Conservation (phyloP, 2,329 filamentous ascomycete species). For the Plectosphaerella cucumerina region DNA sequence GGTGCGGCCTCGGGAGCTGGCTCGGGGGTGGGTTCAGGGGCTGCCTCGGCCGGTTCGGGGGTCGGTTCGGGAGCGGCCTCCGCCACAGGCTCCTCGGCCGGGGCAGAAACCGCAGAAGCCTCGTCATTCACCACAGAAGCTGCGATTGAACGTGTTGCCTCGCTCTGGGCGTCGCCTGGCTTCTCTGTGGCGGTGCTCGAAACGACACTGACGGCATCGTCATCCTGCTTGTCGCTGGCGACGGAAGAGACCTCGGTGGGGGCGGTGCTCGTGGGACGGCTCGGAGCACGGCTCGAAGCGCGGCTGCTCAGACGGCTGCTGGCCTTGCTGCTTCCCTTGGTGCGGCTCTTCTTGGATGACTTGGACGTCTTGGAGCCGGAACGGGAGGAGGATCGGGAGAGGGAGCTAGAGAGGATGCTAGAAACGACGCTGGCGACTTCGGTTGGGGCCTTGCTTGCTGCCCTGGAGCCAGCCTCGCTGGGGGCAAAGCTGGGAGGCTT, state of each 20-base stretch:
- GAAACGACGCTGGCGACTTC: neutral
- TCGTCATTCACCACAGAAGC: neutral
- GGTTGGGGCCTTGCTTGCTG: neutral
- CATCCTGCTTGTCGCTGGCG: neutral
- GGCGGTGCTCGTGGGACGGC: neutral
- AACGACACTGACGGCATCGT: neutral
- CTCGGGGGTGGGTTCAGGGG: neutral
- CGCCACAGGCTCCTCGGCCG: neutral
- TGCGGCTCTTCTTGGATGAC: neutral
- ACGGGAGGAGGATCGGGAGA: neutral
- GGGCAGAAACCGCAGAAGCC: conserved; percentile 1
- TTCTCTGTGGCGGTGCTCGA: neutral
- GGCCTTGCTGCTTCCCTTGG: neutral
- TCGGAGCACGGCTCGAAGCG: neutral
- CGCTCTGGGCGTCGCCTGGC: neutral
- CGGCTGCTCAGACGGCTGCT: neutral
- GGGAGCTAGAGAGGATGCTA: neutral
- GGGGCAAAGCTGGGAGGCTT: neutral
- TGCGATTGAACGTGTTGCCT: neutral
- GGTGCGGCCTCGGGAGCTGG: neutral
- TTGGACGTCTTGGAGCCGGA: neutral
- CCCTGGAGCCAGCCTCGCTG: neutral
- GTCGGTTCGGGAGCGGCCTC: conserved; percentile 1
- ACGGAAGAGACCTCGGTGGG: neutral
- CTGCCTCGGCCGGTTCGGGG: neutral